A percentile compares a stretch with the other conserved stretches of the same genome.
phyloP scores from a whole-genome alignment of 2,329 filamentous ascomycete genomes.

The Exophiala lecanii-corni region DNA sequence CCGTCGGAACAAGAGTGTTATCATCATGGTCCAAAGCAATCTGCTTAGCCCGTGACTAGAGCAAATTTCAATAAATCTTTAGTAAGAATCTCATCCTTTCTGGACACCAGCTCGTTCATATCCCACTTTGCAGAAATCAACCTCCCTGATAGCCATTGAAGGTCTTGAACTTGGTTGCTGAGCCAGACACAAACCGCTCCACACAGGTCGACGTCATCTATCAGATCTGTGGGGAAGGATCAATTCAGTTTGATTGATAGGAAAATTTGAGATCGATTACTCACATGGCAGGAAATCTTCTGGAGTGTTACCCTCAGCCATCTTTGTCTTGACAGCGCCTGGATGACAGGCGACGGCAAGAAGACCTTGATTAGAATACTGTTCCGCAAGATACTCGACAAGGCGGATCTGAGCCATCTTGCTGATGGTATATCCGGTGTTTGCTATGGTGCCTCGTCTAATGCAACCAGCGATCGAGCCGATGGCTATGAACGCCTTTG shows the following conservation, averaged over 20 bases:
- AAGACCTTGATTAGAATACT: constrained; percentile 29
- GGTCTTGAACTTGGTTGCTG: constrained; percentile 5
- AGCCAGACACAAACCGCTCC: constrained; percentile 28
- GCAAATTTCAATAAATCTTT: constrained; percentile 28
- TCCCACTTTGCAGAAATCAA: constrained; percentile 30
- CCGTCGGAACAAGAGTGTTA: too few species aligned
- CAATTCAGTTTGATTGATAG: too few species aligned
- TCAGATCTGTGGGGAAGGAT: constrained; percentile 18
- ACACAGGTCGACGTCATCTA: constrained; percentile 27
- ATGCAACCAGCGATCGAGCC: constrained; percentile 33
- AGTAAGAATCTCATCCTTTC: constrained; percentile 27
- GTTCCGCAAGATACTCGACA: constrained; percentile 37
- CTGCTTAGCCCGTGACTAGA: neutral
- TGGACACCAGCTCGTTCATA: constrained; percentile 28
- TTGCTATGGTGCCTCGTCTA: constrained; percentile 37
- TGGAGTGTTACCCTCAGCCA: constrained; percentile 30
- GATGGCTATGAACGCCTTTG: constrained; percentile 32
- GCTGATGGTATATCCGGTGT: constrained; percentile 35
- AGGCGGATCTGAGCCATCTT: constrained; percentile 37
- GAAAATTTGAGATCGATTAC: neutral
- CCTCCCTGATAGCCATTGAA: constrained; percentile 20
- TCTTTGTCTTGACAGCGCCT: constrained; percentile 34
- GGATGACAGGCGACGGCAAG: constrained; percentile 34
- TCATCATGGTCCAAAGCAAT: too few species aligned
- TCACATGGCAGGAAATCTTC: constrained; percentile 22